A percentile compares a stretch with the other conserved stretches of the same genome.
Evolutionary conservation across 441 rosid species (phyloP).

Genomic region (Corymbia calophylla): DNA sequence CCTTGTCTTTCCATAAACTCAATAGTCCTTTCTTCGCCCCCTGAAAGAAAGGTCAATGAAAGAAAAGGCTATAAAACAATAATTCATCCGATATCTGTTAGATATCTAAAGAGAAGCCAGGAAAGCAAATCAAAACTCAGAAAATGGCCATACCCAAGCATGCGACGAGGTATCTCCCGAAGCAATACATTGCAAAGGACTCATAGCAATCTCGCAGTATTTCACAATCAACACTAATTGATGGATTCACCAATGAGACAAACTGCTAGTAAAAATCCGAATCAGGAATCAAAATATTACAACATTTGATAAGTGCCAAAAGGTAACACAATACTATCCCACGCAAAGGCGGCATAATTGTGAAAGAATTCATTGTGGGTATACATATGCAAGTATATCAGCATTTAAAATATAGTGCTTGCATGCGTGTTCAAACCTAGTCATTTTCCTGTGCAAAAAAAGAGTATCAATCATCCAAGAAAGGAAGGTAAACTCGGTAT

Average conservation of each 20-base stretch:
- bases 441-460: neutral
- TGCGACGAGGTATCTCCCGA: constrained; percentile 98
- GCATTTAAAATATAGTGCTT: neutral
- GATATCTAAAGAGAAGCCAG: neutral
- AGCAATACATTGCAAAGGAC: constrained; percentile 99
- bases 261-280: constrained; percentile 39
- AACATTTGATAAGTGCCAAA: neutral
- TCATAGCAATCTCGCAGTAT: constrained; percentile 98
- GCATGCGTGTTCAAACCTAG: neutral
- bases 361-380: neutral
- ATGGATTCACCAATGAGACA: constrained; percentile 83
- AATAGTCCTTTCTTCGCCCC: constrained; percentile 91
- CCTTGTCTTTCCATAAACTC: constrained; percentile 94
- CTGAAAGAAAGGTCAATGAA: constrained; percentile 26
- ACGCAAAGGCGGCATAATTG: neutral
- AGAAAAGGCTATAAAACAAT: neutral
- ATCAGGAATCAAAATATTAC: neutral
- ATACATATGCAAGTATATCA: neutral
- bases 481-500: neutral
- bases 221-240: constrained; percentile 84
- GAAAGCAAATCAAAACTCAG: neutral
- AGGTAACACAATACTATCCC: neutral
- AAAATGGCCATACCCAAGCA: constrained; percentile 74
- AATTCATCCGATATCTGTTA: neutral
- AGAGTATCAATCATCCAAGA: neutral